These are phyloP conservation scores for Epichloe baconii DNA, from an alignment of 2,329 filamentous ascomycete genomes.

Conservation along the genomic window DNA sequence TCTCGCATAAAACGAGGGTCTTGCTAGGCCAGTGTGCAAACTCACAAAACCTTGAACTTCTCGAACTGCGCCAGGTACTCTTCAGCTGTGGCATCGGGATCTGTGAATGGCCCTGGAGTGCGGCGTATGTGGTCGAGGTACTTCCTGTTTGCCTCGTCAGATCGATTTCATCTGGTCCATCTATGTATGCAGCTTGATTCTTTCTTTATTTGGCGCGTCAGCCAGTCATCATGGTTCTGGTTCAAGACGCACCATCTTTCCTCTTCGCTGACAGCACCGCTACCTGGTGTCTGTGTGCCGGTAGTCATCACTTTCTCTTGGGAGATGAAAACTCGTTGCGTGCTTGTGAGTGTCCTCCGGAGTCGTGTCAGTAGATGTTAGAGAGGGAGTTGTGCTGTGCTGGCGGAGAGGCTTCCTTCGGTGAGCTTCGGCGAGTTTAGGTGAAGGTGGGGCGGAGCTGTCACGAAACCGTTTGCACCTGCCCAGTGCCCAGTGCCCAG, in stretches of 20 bases:
- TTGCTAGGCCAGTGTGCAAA: conserved; percentile 3
- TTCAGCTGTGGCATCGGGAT: conserved; percentile 42
- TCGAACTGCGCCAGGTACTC: conserved; percentile 46
- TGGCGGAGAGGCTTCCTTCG: neutral
- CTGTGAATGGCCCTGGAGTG: conserved; percentile 68
- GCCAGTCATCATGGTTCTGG: neutral
- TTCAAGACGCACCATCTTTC: conserved; percentile 21
- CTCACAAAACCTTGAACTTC: conserved; percentile 63
- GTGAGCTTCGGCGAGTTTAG: conserved; percentile 14
- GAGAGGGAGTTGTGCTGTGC: neutral
- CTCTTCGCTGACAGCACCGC: conserved; percentile 12
- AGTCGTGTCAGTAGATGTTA: neutral
- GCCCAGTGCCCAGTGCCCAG: too few species aligned
- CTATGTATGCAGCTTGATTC: neutral
- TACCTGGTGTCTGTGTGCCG: conserved; percentile 8
- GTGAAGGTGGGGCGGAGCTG: conserved; percentile 20
- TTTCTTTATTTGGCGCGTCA: neutral
- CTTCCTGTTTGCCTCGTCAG: conserved; percentile 40
- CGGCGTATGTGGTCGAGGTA: conserved; percentile 72
- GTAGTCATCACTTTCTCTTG: conserved; percentile 14
- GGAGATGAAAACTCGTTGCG: neutral
- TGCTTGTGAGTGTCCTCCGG: neutral
- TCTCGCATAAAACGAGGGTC: neutral
- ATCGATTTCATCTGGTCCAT: neutral
- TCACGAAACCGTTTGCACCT: neutral